These are phyloP conservation scores for Exophiala sp. DNA, from an alignment of 2,329 filamentous ascomycete genomes.

Conservation along the genomic window DNA sequence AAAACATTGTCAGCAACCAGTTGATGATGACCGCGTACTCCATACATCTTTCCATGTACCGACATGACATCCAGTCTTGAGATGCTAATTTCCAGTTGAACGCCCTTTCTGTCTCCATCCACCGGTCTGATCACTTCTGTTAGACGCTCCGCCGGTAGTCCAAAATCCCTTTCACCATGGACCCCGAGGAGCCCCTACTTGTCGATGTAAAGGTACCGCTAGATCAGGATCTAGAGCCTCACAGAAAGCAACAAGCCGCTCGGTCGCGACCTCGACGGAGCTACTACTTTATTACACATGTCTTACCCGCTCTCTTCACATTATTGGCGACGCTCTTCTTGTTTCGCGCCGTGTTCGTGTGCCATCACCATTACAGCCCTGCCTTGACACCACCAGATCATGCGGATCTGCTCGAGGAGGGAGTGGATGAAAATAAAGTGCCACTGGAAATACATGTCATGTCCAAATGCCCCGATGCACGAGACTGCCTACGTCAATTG, in stretches of 20 bases:
- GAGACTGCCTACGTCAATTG: slow-evolving; percentile 71
- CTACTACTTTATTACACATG: slow-evolving; percentile 9
- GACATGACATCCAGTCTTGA: too few relatives aligned
- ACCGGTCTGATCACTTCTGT: too few relatives aligned
- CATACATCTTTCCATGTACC: too few relatives aligned
- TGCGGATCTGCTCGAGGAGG: not conserved
- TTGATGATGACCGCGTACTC: too few relatives aligned
- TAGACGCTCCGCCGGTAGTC: too few relatives aligned
- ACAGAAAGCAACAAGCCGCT: not conserved
- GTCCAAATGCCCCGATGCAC: slow-evolving; percentile 91
- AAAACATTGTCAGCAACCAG: too few relatives aligned
- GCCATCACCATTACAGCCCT: slow-evolving; percentile 22
- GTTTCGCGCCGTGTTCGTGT: slow-evolving; percentile 21
- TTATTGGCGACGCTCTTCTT: slow-evolving; percentile 17
- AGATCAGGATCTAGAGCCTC: not conserved
- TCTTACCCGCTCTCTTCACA: slow-evolving; percentile 23
- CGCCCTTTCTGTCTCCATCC: too few relatives aligned
- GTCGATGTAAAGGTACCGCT: slow-evolving; percentile 5
- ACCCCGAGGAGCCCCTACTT: not conserved
- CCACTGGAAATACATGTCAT: slow-evolving; percentile 93
- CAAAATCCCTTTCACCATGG: not conserved
- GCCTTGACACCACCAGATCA: not conserved
- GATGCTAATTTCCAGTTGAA: too few relatives aligned
- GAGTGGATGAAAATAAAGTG: slow-evolving; percentile 41
- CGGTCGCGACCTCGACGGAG: not conserved